A percentile compares a stretch with the other conserved stretches of the same genome.
These are phyloP conservation scores for Botrytis fabae DNA, from an alignment of 2,329 filamentous ascomycete species.

Conservation along the genomic window DNA sequence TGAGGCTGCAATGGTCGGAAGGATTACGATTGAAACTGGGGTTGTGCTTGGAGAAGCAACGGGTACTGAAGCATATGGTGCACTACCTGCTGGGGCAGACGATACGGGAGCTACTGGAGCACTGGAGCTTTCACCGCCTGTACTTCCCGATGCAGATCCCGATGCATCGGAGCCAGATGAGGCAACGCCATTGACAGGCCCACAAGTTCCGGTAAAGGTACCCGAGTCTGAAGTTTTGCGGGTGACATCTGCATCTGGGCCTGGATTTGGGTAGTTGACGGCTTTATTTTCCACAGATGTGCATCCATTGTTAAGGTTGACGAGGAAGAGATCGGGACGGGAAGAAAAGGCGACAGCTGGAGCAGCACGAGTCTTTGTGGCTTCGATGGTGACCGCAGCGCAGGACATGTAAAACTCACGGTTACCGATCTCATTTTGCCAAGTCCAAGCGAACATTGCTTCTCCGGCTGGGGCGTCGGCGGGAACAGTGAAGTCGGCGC, in stretches of 20 bases:
- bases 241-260: constrained; percentile 44
- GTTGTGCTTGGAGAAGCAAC: background rate
- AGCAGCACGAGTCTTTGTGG: constrained; percentile 24
- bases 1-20: constrained; percentile 8
- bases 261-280: constrained; percentile 56
- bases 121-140: background rate
- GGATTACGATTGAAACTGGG: constrained; percentile 12
- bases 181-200: constrained; percentile 30
- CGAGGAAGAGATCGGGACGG: constrained; percentile 59
- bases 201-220: constrained; percentile 34
- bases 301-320: constrained; percentile 56
- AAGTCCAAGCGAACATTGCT: constrained; percentile 49
- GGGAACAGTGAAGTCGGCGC: constrained; percentile 16
- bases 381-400: constrained; percentile 54
- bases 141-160: background rate
- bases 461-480: constrained; percentile 25
- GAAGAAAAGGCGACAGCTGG: constrained; percentile 43
- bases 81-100: background rate
- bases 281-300: constrained; percentile 49
- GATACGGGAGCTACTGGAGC: background rate
- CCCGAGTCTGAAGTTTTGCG: constrained; percentile 23
- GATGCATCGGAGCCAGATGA: constrained; percentile 21
- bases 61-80: background rate
- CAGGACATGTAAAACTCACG: constrained; percentile 70
- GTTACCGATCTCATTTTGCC: constrained; percentile 60